Conservation (phyloP, 169 alveolate genomes). For the Cytauxzoon felis region DNA sequence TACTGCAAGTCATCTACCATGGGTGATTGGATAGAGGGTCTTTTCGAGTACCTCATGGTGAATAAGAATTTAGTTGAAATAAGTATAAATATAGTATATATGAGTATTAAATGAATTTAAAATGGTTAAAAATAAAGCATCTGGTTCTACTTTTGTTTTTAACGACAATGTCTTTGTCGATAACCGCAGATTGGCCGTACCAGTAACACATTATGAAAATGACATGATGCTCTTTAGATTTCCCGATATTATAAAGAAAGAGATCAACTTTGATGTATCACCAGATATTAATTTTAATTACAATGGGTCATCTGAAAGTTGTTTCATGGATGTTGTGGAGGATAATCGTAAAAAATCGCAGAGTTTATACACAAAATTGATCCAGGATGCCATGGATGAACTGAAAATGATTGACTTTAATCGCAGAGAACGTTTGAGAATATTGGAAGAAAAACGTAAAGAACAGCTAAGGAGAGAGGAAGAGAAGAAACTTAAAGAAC, state of each 20-base stretch:
- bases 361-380: not conserved
- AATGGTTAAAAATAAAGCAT: constrained; percentile 2
- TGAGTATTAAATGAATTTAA: constrained; percentile 1
- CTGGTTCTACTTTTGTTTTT: constrained; percentile 29
- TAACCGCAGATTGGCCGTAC: constrained; percentile 23
- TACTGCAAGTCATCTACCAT: too few relatives aligned
- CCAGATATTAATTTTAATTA: not conserved
- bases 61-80: too few relatives aligned
- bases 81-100: too few relatives aligned
- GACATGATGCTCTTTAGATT: not conserved
- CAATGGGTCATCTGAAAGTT: not conserved
- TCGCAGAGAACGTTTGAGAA: not conserved
- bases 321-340: too few relatives aligned
- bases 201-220: not conserved
- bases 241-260: too few relatives aligned
- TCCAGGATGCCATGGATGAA: constrained; percentile 6
- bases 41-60: too few relatives aligned
- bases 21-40: too few relatives aligned
- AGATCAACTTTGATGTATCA: not conserved
- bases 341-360: not conserved
- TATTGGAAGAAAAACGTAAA: constrained; percentile 3
- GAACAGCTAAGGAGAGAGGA: not conserved
- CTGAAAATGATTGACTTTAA: not conserved
- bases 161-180: constrained; percentile 23
- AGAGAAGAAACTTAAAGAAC: not conserved